These are phyloP conservation scores for Calonectria montana DNA, from an alignment of 2,329 filamentous ascomycete species.

Conservation along the genomic window DNA sequence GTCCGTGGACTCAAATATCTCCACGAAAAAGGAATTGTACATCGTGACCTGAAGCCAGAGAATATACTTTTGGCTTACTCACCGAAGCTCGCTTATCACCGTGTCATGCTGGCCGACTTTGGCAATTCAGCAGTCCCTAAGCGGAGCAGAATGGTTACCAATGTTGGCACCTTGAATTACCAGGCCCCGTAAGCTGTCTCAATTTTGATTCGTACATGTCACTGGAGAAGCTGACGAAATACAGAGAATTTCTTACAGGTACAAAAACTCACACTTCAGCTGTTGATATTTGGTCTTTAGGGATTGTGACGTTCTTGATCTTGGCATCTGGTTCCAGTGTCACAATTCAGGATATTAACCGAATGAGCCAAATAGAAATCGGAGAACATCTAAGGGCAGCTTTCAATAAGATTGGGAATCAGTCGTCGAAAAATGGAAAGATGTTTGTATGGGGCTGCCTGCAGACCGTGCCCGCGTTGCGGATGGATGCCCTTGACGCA, in stretches of 20 bases:
- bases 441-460: slow-evolving; percentile 48
- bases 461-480: slow-evolving; percentile 37
- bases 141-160: slow-evolving; percentile 55
- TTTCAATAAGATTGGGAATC: slow-evolving; percentile 25
- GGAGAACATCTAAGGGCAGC: slow-evolving; percentile 27
- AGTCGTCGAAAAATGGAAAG: slow-evolving; percentile 40
- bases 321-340: slow-evolving; percentile 39
- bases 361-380: slow-evolving; percentile 42
- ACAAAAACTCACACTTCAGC: slow-evolving; percentile 45
- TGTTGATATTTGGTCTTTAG: slow-evolving; percentile 66
- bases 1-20: slow-evolving; percentile 59
- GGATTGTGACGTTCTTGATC: slow-evolving; percentile 56
- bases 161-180: slow-evolving; percentile 59
- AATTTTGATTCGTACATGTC: background rate
- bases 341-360: slow-evolving; percentile 41
- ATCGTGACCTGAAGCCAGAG: slow-evolving; percentile 66
- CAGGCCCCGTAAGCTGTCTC: slow-evolving; percentile 60
- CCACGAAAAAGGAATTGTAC: slow-evolving; percentile 61
- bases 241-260: slow-evolving; percentile 52
- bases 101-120: slow-evolving; percentile 65
- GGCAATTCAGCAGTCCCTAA: slow-evolving; percentile 58
- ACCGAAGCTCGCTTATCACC: slow-evolving; percentile 54
- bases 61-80: slow-evolving; percentile 63
- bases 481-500: slow-evolving; percentile 45
- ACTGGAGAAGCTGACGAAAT: slow-evolving; percentile 16